Conservation (phyloP, 1,284 basidiomycete genomes). For the Pseudozyma flocculosa region DNA sequence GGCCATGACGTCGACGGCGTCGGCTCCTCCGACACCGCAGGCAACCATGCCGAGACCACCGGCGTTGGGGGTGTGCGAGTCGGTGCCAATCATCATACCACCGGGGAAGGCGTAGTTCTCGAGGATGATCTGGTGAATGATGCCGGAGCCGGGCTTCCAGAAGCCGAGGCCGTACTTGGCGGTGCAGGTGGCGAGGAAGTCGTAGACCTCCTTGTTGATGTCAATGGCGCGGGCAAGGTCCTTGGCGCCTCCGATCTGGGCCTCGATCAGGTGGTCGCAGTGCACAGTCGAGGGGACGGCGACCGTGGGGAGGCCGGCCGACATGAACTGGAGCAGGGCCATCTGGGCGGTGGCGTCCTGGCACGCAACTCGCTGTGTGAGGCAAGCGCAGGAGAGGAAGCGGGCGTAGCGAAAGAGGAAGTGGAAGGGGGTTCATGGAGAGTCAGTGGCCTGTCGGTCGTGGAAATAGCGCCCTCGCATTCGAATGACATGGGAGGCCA, state of each 20-base stretch:
- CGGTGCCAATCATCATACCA: slow-evolving; percentile 98
- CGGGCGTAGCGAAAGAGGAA: background rate
- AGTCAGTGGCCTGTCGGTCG: no score
- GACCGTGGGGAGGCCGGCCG: slow-evolving; percentile 80
- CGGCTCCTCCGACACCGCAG: slow-evolving; percentile 98
- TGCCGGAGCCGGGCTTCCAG: slow-evolving; percentile 99
- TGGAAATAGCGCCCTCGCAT: no score
- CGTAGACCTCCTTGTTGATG: slow-evolving; percentile 99
- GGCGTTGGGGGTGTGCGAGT: slow-evolving; percentile 98
- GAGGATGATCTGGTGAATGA: slow-evolving; percentile 68
- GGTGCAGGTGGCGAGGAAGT: slow-evolving; percentile 96
- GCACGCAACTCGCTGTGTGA: slow-evolving; percentile 89
- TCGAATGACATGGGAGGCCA: no score
- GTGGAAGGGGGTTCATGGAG: no score
- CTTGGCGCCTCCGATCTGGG: slow-evolving; percentile 87
- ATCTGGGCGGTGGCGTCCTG: slow-evolving; percentile 99
- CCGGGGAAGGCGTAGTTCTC: slow-evolving; percentile 99
- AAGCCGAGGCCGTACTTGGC: slow-evolving; percentile 99
- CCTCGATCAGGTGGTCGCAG: slow-evolving; percentile 98
- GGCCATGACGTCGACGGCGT: slow-evolving; percentile 99
- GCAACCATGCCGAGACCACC: slow-evolving; percentile 99
- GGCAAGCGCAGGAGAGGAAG: background rate
- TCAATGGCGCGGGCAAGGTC: slow-evolving; percentile 89
- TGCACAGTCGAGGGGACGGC: slow-evolving; percentile 89
- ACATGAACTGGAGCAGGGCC: slow-evolving; percentile 99